A percentile compares a stretch with the other conserved stretches of the same genome.
Evolutionary conservation across 2,329 filamentous ascomycete genomes (phyloP).

Genomic region (Exophiala calicioides): DNA sequence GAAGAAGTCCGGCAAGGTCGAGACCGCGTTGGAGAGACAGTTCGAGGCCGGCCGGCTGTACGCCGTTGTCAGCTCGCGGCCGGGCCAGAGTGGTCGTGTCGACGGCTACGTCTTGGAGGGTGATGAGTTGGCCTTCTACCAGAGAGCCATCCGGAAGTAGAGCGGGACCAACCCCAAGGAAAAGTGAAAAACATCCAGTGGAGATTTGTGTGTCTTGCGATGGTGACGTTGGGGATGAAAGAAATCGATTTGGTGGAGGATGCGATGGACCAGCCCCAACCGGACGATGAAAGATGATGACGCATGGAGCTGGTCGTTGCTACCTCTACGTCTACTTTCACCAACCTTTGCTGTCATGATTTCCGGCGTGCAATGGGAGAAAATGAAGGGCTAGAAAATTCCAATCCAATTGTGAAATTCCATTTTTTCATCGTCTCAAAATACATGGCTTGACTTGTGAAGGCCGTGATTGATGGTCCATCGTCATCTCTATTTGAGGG

Average conservation of each 20-base stretch:
- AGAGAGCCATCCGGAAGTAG: slow-evolving; percentile 99
- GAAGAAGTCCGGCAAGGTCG: slow-evolving; percentile 86
- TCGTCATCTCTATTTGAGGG: too few species aligned
- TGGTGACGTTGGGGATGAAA: background rate
- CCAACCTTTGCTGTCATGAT: slow-evolving; percentile 8
- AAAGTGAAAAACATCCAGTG: background rate
- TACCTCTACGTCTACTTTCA: background rate
- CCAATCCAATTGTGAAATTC: slow-evolving; percentile 7
- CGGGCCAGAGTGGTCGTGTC: slow-evolving; percentile 92
- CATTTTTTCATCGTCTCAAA: too few species aligned
- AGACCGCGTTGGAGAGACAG: slow-evolving; percentile 90
- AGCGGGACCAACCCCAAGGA: background rate
- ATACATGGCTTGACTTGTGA: too few species aligned
- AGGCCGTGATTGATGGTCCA: too few species aligned
- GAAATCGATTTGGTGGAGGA: background rate
- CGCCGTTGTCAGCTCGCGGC: slow-evolving; percentile 88
- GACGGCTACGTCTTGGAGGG: slow-evolving; percentile 99
- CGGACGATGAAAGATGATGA: background rate
- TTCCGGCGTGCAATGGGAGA: slow-evolving; percentile 5
- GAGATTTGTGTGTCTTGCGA: background rate
- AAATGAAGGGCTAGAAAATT: slow-evolving; percentile 9
- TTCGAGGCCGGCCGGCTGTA: slow-evolving; percentile 99
- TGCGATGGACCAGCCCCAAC: background rate
- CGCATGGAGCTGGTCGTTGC: background rate
- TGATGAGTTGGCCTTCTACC: slow-evolving; percentile 99